Base-by-base conservation (phyloP, 106 monocot species). In the Cymbidium sinense region DNA sequence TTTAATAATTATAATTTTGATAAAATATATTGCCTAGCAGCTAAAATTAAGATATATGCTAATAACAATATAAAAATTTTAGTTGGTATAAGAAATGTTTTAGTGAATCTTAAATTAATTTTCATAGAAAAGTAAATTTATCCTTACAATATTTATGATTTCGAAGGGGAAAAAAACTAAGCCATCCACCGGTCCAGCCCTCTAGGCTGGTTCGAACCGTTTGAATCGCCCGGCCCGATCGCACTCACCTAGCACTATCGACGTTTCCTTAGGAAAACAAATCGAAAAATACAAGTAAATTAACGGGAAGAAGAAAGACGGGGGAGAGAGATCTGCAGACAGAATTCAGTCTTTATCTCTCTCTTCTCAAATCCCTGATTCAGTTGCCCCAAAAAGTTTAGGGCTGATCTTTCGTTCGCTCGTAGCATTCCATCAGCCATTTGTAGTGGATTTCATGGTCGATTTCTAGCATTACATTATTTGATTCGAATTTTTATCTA, bases 301-400 rank as follows among this genome's bases (percentile, higher is more conserved):
- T 36, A 37, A 37, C 71, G 71, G 35, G 27, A 44, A 27, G 43
- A 9, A 44, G 74, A 28, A 27, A 27, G 74, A 43, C 2, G 35
- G 74, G 28, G 29, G 44, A 74, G 74, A 47, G 44, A 74, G 74
- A 74, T 74, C 74, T 74, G 44, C 74, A 44, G 13, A n/a, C 43
- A 27, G 44, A 44, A 27, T 74, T 44, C 9, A 0, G 3, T 21
- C 27, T 23, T 19, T 44, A 27, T 47, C 44, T 44, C 11, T 35
- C 27, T 21, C n/a, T 25, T 28, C 74, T 28, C 43, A 74, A 74
- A 71, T 71, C 3, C 74, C 12, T 15, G 41, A 43, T 3, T 39
- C 29, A 23, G 10, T 47, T 74, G 2, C 2, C 74, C 15, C 74
- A 25, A 23, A 44, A 44, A 47, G 7, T 5, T 43, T 67, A 33